A percentile compares a stretch with the other conserved stretches of the same genome.
These are phyloP conservation scores for Madurella fahalii DNA, from an alignment of 2,329 filamentous ascomycete genomes.

Conservation along the genomic window DNA sequence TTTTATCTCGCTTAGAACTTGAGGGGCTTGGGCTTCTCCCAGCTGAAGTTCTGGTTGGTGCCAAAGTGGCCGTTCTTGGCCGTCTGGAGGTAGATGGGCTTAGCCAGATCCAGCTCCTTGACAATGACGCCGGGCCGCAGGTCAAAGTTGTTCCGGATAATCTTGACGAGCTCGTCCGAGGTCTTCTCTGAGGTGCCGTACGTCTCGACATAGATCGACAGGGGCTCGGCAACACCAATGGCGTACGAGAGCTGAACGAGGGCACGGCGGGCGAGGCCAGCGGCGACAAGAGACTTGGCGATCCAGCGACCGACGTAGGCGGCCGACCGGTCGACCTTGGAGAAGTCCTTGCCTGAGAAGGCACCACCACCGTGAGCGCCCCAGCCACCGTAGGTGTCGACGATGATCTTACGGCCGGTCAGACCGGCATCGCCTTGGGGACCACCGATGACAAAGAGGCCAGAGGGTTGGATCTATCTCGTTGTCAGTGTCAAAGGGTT, in stretches of 20 bases:
- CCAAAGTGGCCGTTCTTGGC: slow-evolving; percentile 99
- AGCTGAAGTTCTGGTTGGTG: slow-evolving; percentile 94
- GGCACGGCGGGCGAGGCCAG: slow-evolving; percentile 83
- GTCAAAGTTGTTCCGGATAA: slow-evolving; percentile 96
- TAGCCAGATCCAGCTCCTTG: slow-evolving; percentile 89
- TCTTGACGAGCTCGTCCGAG: slow-evolving; percentile 89
- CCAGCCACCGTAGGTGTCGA: slow-evolving; percentile 99
- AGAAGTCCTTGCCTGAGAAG: slow-evolving; percentile 99
- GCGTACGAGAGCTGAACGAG: slow-evolving; percentile 99
- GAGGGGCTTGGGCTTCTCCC: slow-evolving; percentile 96
- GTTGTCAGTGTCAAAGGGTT: slow-evolving; percentile 29
- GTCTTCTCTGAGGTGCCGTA: slow-evolving; percentile 91
- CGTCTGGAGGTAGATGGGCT: slow-evolving; percentile 97
- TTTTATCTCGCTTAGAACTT: slow-evolving; percentile 64
- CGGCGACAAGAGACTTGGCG: slow-evolving; percentile 92
- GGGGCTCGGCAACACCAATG: slow-evolving; percentile 96
- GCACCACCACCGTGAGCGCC: slow-evolving; percentile 99
- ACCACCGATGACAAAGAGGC: slow-evolving; percentile 97
- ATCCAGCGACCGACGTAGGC: slow-evolving; percentile 98
- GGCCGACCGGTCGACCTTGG: slow-evolving; percentile 98
- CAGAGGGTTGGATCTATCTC: slow-evolving; percentile 81
- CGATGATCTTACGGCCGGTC: slow-evolving; percentile 98
- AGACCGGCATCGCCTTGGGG: slow-evolving; percentile 98
- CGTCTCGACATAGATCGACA: slow-evolving; percentile 95
- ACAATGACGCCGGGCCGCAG: slow-evolving; percentile 97